Evolutionary conservation across 1,284 basidiomycete species (phyloP).

Genomic region (Cryptococcus jaspeensis): DNA sequence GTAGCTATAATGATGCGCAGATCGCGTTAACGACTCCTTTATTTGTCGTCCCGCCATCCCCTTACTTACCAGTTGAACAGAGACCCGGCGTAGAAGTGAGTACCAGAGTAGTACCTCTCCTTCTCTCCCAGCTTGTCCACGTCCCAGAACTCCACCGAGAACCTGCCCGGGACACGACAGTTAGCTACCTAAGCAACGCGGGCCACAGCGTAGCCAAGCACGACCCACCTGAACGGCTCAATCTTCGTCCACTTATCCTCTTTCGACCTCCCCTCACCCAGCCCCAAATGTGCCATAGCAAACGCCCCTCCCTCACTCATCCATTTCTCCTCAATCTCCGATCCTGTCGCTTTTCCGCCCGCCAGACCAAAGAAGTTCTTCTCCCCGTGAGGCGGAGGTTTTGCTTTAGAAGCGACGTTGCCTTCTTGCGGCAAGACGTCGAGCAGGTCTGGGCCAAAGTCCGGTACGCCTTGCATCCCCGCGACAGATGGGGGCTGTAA

Average conservation of each 20-base stretch:
- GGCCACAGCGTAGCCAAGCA: not conserved
- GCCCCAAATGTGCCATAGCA: conserved; percentile 7
- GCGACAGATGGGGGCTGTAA: not conserved
- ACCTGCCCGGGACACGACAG: conserved; percentile 29
- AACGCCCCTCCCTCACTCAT: conserved; percentile 20
- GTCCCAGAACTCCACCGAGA: conserved; percentile 89
- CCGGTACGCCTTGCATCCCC: conserved; percentile 31
- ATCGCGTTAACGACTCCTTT: no score
- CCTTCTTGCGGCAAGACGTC: conserved; percentile 51
- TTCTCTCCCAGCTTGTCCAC: conserved; percentile 79
- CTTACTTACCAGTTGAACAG: conserved; percentile 36
- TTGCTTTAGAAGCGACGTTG: conserved; percentile 16
- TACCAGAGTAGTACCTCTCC: conserved; percentile 59
- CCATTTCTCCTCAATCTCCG: conserved; percentile 38
- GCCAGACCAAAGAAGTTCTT: conserved; percentile 51
- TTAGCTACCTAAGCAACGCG: not conserved
- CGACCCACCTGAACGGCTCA: conserved; percentile 65
- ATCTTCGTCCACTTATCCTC: conserved; percentile 46
- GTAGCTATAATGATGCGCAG: conserved; percentile 59
- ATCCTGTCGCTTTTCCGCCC: conserved; percentile 28
- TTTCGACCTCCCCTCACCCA: conserved; percentile 2
- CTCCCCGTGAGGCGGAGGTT: conserved; percentile 42
- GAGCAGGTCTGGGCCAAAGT: conserved; percentile 40
- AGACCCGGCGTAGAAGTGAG: conserved; percentile 54
- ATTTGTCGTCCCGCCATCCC: no score